Evolutionary conservation across 2,329 filamentous ascomycete species (phyloP), one percentile per base, ranked within the genome.

Genomic region (Neopestalotiopsis clavispora): DNA sequence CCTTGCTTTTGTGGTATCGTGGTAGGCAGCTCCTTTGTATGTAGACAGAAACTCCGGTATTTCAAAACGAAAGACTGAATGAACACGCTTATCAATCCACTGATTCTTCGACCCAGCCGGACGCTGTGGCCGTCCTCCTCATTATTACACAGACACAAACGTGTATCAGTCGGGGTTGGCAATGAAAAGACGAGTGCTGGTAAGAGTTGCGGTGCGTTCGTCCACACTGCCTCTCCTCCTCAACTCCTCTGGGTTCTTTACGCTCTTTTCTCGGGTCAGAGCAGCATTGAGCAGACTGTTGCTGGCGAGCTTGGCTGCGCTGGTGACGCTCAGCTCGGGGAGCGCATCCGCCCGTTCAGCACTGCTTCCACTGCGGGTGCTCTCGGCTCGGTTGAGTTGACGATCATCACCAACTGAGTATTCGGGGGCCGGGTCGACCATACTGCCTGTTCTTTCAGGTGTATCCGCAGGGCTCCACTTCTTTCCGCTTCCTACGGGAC

Each of bases 161-260:
- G 34, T 30, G 57, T 61, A 32, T 67, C 69, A 88, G 80, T 96
- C 94, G 20, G 94, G 94, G 80, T 97, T 97, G 74, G 94, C 94
- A 76, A 97, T 94, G 80, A 93, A 96, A 69, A 97, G 86, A 71
- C 93, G 88, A 63, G 90, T 90, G 34, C 89, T 86, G 23, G 88
- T 90, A 78, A 96, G 91, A 1, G 92, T 95, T 80, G 90, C 91
- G 4, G 92, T 92, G 75, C 92, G 86, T 80, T 96, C 94, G 77
- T 96, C 94, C 63, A 97, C 93, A 77, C 93, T 96, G 68, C 94
- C 94, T 75, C 92, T 86, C 74, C 94, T 86, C 75, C 86, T 87
- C 67, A 97, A 83, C 71, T 95, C 93, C 30, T 94, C 92, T 3
- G 88, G 85, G 66, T 85, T 90, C 81, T 89, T 91, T 67, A 87